Conservation (phyloP, 2,329 filamentous ascomycete genomes). For the Stylonectria norvegica region DNA sequence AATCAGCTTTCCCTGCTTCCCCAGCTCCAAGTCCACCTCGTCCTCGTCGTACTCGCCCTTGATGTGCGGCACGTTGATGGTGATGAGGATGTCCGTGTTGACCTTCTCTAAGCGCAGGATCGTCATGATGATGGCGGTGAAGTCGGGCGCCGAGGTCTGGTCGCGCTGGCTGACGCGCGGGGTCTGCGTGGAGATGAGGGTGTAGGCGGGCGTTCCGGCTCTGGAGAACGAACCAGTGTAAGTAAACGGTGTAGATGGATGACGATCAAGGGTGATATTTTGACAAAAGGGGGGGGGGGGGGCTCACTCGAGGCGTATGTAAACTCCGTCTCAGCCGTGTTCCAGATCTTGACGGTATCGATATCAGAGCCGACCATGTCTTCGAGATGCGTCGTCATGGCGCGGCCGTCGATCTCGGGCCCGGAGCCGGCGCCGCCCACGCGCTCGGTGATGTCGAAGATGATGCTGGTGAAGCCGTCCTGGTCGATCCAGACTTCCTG, state of each 20-base stretch:
- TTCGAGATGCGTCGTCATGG: constrained; percentile 65
- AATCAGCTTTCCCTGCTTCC: constrained; percentile 64
- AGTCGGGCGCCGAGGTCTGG: constrained; percentile 48
- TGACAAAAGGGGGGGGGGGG: neutral
- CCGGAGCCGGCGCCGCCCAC: constrained; percentile 55
- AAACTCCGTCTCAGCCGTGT: constrained; percentile 59
- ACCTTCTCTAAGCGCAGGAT: constrained; percentile 73
- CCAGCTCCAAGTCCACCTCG: constrained; percentile 64
- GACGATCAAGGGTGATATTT: no score
- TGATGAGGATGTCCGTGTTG: constrained; percentile 77
- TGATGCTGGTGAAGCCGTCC: constrained; percentile 79
- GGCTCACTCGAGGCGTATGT: constrained; percentile 51
- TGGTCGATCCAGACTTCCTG: constrained; percentile 90
- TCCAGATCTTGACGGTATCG: constrained; percentile 64
- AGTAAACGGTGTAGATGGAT: neutral
- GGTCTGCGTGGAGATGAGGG: constrained; percentile 65
- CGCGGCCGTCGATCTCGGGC: constrained; percentile 64
- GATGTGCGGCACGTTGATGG: constrained; percentile 84
- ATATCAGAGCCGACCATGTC: constrained; percentile 64
- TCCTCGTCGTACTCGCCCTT: constrained; percentile 69
- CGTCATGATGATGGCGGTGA: constrained; percentile 73
- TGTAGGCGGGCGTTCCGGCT: constrained; percentile 57
- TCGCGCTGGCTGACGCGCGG: constrained; percentile 35
- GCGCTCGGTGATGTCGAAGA: constrained; percentile 86
- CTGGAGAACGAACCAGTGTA: constrained; percentile 18